Evolutionary conservation across 306 rosid species (phyloP).

Genomic region (Delonix regia): DNA sequence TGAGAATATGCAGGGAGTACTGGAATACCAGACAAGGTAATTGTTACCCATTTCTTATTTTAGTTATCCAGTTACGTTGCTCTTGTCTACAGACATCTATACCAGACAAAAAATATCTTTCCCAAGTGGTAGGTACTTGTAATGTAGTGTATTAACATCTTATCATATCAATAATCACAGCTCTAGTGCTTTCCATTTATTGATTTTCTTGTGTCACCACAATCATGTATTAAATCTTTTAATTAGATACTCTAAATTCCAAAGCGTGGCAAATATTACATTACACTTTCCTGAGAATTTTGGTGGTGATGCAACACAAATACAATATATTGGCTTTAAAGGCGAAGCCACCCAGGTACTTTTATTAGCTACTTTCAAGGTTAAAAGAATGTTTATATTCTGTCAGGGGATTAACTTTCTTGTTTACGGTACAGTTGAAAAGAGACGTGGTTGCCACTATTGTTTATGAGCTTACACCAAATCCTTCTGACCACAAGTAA

Average conservation of each 20-base stretch:
- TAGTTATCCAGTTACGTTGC: conserved; percentile 20
- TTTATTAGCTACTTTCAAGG: conserved; percentile 26
- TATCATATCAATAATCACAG: not conserved
- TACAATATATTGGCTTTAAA: conserved; percentile 93
- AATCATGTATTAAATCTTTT: conserved; percentile 18
- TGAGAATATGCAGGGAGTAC: conserved; percentile 88
- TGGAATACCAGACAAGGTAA: conserved; percentile 99
- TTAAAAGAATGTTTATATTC: conserved; percentile 19
- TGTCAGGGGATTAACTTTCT: conserved; percentile 18
- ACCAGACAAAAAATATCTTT: not conserved
- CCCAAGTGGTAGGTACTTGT: not conserved
- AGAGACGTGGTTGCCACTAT: conserved; percentile 89
- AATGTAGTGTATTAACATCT: conserved; percentile 7
- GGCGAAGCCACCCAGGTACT: conserved; percentile 98
- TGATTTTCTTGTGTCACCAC: conserved; percentile 24
- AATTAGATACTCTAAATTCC: conserved; percentile 87
- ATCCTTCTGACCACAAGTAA: conserved; percentile 99
- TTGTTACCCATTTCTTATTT: conserved; percentile 29
- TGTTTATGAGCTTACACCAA: conserved; percentile 90
- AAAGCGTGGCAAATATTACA: conserved; percentile 87
- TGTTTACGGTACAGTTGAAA: conserved; percentile 64
- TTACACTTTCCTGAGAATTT: conserved; percentile 91
- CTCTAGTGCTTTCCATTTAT: not conserved
- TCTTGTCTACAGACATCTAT: not conserved
- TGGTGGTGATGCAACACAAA: conserved; percentile 82